These are phyloP conservation scores for Tolypocladium capitatum DNA, from an alignment of 2,329 filamentous ascomycete genomes.

Conservation along the genomic window DNA sequence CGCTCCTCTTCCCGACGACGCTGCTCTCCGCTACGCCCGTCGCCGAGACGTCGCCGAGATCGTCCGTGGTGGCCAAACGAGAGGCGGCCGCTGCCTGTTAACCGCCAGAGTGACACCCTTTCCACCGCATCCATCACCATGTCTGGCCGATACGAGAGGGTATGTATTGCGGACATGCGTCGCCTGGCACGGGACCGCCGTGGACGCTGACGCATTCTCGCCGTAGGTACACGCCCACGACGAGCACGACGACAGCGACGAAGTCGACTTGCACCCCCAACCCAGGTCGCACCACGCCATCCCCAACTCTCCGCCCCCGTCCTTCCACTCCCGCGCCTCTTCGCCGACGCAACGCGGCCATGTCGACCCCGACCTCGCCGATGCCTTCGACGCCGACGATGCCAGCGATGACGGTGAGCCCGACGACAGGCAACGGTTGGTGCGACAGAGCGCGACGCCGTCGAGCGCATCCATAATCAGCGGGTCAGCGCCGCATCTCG, in stretches of 20 bases:
- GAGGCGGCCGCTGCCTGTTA: neutral
- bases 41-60: neutral
- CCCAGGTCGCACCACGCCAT: constrained; percentile 20
- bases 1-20: neutral
- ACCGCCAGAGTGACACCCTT: neutral
- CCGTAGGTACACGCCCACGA: constrained; percentile 44
- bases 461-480: constrained; percentile 6
- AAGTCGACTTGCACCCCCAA: constrained; percentile 19
- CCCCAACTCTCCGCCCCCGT: constrained; percentile 58
- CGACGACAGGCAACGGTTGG: constrained; percentile 76
- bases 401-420: constrained; percentile 58
- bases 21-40: neutral
- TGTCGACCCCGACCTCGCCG: constrained; percentile 72
- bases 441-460: constrained; percentile 47
- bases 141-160: constrained; percentile 45
- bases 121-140: constrained; percentile 22
- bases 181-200: neutral
- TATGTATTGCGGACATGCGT: constrained; percentile 19
- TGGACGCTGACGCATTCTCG: neutral
- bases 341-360: constrained; percentile 27
- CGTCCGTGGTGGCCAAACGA: neutral
- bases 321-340: constrained; percentile 76
- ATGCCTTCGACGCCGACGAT: constrained; percentile 79
- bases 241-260: constrained; percentile 45
- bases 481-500: neutral